These are phyloP conservation scores for Quercus aquifolioides DNA, from an alignment of 306 rosid species.

Conservation along the genomic window DNA sequence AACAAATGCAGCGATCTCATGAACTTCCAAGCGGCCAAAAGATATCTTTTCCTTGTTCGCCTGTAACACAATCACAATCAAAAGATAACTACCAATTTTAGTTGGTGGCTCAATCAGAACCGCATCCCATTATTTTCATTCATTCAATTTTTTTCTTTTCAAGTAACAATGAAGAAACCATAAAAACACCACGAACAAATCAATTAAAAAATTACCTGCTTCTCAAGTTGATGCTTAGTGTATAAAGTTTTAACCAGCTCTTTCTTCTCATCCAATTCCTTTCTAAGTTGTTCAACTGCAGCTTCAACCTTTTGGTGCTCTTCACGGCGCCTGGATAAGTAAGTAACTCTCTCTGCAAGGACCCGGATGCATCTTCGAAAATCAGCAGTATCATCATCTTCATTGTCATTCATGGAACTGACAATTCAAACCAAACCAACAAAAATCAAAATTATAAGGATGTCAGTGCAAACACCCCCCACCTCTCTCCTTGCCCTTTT, in stretches of 20 bases:
- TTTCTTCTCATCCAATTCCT: conserved; percentile 79
- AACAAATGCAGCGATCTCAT: conserved; percentile 93
- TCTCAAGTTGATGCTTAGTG: conserved; percentile 89
- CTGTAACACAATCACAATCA: conserved; percentile 46
- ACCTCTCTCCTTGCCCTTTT: no score
- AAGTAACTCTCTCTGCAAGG: conserved; percentile 69
- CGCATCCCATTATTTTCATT: background rate
- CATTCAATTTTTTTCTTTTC: background rate
- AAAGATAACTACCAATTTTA: background rate
- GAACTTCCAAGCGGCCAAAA: conserved; percentile 81
- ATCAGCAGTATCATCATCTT: conserved; percentile 77
- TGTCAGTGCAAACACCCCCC: background rate
- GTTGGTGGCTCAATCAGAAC: background rate
- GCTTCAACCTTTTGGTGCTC: conserved; percentile 73
- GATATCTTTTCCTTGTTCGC: conserved; percentile 95
- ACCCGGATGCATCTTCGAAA: conserved; percentile 73
- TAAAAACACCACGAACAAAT: background rate
- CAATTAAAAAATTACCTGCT: conserved; percentile 58
- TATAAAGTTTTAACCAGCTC: conserved; percentile 79
- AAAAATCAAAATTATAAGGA: conserved; percentile 16
- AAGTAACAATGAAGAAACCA: background rate
- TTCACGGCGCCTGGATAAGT: conserved; percentile 74
- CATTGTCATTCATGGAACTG: conserved; percentile 79
- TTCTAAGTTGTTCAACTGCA: conserved; percentile 70
- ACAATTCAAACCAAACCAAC: conserved; percentile 15